Conservation (phyloP, 2,329 filamentous ascomycete genomes). For the Teratosphaeria zuluensis region DNA sequence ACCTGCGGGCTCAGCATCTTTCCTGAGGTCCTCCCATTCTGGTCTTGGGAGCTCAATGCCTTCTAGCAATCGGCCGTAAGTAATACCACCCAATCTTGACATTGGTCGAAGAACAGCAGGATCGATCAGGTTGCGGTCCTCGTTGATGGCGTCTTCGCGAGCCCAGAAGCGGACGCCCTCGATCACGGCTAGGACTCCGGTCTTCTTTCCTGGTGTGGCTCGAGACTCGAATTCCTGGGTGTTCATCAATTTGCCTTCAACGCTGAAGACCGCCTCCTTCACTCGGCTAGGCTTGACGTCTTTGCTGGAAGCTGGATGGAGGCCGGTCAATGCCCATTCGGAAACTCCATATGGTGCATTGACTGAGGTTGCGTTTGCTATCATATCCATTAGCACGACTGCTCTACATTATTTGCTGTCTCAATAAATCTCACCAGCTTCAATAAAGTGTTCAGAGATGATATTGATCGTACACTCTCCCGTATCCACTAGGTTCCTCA, state of each 20-base stretch:
- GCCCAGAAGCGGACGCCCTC: constrained; percentile 86
- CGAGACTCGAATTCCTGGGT: constrained; percentile 68
- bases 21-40: constrained; percentile 38
- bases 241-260: constrained; percentile 71
- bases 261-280: constrained; percentile 69
- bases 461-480: constrained; percentile 74
- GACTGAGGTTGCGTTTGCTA: constrained; percentile 70
- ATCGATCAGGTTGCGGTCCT: constrained; percentile 64
- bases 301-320: constrained; percentile 58
- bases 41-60: constrained; percentile 61
- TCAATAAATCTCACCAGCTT: constrained; percentile 29
- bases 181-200: constrained; percentile 63
- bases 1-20: constrained; percentile 45
- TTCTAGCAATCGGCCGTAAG: constrained; percentile 63
- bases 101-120: constrained; percentile 65
- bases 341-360: constrained; percentile 67
- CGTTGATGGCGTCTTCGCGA: constrained; percentile 76
- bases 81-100: constrained; percentile 73
- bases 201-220: constrained; percentile 61
- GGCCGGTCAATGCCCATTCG: constrained; percentile 70
- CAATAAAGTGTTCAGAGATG: constrained; percentile 72
- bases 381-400: constrained; percentile 25
- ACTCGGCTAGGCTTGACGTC: constrained; percentile 64
- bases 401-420: background rate
- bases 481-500: constrained; percentile 62